A percentile compares a stretch with the other conserved stretches of the same genome.
These are phyloP conservation scores for Penicillium sp. DNA, from an alignment of 2,329 filamentous ascomycete genomes.

Conservation along the genomic window DNA sequence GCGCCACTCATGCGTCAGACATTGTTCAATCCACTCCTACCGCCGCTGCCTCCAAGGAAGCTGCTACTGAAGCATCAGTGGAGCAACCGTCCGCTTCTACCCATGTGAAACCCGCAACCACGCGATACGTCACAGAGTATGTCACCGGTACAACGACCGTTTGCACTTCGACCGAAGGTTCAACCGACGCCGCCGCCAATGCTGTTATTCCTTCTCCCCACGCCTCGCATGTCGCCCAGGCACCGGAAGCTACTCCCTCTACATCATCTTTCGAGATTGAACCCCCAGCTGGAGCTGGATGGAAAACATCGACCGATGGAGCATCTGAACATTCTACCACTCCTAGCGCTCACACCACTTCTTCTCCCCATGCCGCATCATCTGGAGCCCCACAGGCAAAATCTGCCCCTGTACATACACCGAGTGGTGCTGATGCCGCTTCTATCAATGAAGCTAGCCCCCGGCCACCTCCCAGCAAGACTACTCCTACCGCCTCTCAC, in stretches of 20 bases:
- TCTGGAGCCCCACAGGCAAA: background rate
- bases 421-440: background rate
- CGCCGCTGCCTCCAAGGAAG: background rate
- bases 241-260: background rate
- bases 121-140: slow-evolving; percentile 5
- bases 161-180: slow-evolving; percentile 12
- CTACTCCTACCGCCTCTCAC: background rate
- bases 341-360: background rate
- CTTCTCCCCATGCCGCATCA: background rate
- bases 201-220: background rate
- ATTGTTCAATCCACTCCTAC: background rate
- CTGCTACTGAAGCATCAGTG: background rate
- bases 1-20: background rate
- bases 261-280: background rate
- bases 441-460: background rate
- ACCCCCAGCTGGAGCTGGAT: background rate
- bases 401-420: background rate
- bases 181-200: background rate
- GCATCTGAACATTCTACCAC: background rate
- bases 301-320: background rate
- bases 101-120: background rate
- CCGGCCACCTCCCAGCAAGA: background rate
- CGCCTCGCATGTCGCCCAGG: background rate
- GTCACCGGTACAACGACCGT: slow-evolving; percentile 20
- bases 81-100: background rate